Evolutionary conservation across 106 monocot species (phyloP).

Genomic region (Agapanthus africanus): DNA sequence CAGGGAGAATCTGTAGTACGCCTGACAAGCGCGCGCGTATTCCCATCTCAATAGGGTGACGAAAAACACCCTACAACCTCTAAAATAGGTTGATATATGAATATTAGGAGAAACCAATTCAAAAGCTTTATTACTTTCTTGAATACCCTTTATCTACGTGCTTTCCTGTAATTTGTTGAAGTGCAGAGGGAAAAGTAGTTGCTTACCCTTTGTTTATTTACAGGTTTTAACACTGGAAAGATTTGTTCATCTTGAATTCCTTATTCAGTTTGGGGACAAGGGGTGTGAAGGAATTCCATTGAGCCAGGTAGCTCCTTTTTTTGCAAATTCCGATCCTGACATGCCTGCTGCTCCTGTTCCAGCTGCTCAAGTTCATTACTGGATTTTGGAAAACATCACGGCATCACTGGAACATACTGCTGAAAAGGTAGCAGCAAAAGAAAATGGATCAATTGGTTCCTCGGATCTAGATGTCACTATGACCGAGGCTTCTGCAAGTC

Average conservation of each 20-base stretch:
- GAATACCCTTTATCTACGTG: not conserved
- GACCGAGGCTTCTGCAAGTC: conserved; percentile 47
- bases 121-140: not conserved
- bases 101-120: not conserved
- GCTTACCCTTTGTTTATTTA: conserved; percentile 6
- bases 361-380: conserved; percentile 66
- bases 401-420: conserved; percentile 56
- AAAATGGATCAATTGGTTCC: conserved; percentile 28
- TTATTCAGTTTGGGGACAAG: conserved; percentile 60
- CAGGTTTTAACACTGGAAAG: conserved; percentile 76
- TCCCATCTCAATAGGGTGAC: too few relatives aligned
- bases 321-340: conserved; percentile 84
- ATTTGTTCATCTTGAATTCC: conserved; percentile 76
- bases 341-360: conserved; percentile 75
- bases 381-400: conserved; percentile 62
- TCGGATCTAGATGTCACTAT: conserved; percentile 71
- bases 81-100: not conserved
- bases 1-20: too few relatives aligned
- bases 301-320: conserved; percentile 71
- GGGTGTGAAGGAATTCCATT: conserved; percentile 46
- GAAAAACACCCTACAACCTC: too few relatives aligned
- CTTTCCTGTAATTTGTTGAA: not conserved
- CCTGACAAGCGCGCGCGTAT: too few relatives aligned
- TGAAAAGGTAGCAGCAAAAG: conserved; percentile 59
- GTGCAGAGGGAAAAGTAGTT: not conserved